These are phyloP conservation scores for Ustilago tritici DNA, from an alignment of 1,284 basidiomycete genomes.

Conservation along the genomic window DNA sequence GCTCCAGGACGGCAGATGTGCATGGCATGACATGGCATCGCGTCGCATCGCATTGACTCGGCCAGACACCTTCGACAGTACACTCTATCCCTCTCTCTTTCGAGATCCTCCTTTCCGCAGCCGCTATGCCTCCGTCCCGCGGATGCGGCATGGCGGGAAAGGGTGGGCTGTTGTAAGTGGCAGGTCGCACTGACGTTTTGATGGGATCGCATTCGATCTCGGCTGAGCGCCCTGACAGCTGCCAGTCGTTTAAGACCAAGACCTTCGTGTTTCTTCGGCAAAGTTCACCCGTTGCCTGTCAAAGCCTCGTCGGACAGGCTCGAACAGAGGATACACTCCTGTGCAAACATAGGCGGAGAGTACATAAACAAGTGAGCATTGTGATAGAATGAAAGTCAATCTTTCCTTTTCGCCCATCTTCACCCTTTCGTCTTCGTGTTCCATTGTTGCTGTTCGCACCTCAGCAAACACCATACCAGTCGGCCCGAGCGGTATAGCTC, in stretches of 20 bases:
- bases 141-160: background rate
- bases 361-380: background rate
- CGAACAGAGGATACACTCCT: background rate
- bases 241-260: background rate
- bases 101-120: background rate
- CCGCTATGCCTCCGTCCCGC: background rate
- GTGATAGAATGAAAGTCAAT: background rate
- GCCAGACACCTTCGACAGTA: background rate
- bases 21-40: background rate
- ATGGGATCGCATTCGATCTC: background rate
- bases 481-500: background rate
- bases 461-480: background rate
- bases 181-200: background rate
- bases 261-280: background rate
- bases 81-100: background rate
- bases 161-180: background rate
- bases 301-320: background rate
- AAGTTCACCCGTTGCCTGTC: background rate
- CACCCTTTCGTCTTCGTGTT: background rate
- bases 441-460: background rate
- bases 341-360: background rate
- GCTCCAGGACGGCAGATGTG: background rate
- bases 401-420: constrained; percentile 1
- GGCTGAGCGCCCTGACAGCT: constrained; percentile 7
- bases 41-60: background rate